Evolutionary conservation across 164 flowering plant species (phyloP).

Genomic region (Aristolochia contorta): DNA sequence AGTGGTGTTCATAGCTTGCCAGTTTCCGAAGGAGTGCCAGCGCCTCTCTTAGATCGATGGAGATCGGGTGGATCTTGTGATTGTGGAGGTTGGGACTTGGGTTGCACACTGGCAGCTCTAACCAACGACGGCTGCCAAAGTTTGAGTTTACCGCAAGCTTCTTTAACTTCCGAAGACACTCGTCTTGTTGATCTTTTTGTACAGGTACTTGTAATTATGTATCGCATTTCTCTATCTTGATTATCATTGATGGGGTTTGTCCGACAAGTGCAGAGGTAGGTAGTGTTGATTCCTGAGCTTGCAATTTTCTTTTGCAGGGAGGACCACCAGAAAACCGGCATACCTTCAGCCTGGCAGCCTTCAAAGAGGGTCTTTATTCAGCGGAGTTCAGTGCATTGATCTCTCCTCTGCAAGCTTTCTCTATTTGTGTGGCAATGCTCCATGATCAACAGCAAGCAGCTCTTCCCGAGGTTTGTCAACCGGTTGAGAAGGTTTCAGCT

Average conservation of each 20-base stretch:
- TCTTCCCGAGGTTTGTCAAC: conserved; percentile 14
- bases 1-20: conserved; percentile 72
- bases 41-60: conserved; percentile 73
- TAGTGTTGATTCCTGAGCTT: neutral
- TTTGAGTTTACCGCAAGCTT: conserved; percentile 11
- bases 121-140: conserved; percentile 16
- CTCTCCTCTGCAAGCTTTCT: conserved; percentile 68
- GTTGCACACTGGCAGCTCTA: conserved; percentile 63
- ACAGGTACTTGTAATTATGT: conserved; percentile 37
- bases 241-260: neutral
- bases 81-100: conserved; percentile 98
- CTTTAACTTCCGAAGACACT: conserved; percentile 9
- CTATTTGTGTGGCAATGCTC: conserved; percentile 47
- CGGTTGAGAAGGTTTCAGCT: conserved; percentile 13
- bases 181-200: conserved; percentile 39
- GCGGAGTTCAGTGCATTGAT: conserved; percentile 46
- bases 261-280: neutral
- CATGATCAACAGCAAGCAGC: conserved; percentile 24
- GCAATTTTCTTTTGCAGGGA: conserved; percentile 25
- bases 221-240: neutral
- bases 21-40: conserved; percentile 43
- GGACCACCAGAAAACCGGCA: conserved; percentile 30
- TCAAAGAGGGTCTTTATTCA: conserved; percentile 40
- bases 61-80: conserved; percentile 84
- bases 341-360: conserved; percentile 42